Base-by-base conservation (phyloP, 2,329 filamentous ascomycete genomes). In the Ceratocystis ficicola region DNA sequence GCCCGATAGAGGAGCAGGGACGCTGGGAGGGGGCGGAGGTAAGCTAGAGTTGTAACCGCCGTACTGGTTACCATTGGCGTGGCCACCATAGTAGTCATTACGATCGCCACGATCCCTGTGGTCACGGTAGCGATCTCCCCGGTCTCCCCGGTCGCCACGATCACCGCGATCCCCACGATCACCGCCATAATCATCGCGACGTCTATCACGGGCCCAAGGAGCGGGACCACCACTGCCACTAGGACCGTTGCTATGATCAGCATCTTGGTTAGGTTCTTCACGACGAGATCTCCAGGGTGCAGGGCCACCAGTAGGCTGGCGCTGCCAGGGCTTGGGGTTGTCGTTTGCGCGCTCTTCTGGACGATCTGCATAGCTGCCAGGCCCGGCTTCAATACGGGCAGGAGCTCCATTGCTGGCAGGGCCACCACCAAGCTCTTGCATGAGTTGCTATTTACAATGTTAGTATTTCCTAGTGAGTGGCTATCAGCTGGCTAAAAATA, bases 371-470 rank as follows among this genome's bases (percentile, higher is more conserved):
- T 82, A 83, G 44, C 79, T 80, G 65, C 84, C 84, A 66, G 90
- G 88, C 12, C 89, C 90, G 69, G 87, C 90, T 77, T 95, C 94
- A 73, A 99, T 96, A 69, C 89, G 89, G 70, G 86, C 87, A 70
- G 86, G 87, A 46, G 87, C 83, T 65, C 44, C 67, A 64, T 78
- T 76, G 65, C 83, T 80, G 68, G 86, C 82, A 36, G 55, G 28
- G 68, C 86, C 88, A 69, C 90, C 90, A 69, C 88, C 90, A 71
- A 97, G 84, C 81, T 97, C 94, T 83, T 95, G 88, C 91, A 99
- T 96, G 73, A 99, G 90, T 86, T 93, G 88, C 89, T 90, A 70
- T 8, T 65, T 52, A 5, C 4, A 61, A 55, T 68, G 74, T 86
- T 72, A 83, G 78, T 72, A 74, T 73, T 55, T 41, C 3, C 36